Evolutionary conservation across 139 green algal species (phyloP).

Genomic region (Zygnema circumcarinatum): DNA sequence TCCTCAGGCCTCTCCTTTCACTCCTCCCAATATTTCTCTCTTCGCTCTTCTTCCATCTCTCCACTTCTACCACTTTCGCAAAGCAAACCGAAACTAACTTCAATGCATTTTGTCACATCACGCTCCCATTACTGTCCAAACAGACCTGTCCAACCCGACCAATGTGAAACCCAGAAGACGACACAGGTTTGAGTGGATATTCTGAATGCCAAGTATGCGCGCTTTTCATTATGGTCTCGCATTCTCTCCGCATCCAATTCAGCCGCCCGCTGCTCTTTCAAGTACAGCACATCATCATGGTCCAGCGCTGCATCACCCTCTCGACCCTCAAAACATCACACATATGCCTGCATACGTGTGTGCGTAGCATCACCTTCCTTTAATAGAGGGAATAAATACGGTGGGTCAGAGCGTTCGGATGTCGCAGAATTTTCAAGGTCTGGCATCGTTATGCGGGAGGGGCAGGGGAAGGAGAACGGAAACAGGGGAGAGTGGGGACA

Average conservation of each 20-base stretch:
- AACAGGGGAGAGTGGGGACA: too few species aligned
- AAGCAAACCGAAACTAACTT: too few species aligned
- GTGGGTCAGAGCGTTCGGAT: neutral
- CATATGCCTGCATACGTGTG: neutral
- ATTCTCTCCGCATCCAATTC: constrained; percentile 52
- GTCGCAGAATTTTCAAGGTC: too few species aligned
- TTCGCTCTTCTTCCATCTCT: too few species aligned
- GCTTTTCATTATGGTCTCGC: constrained; percentile 37
- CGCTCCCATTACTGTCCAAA: neutral
- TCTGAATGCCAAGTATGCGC: constrained; percentile 53
- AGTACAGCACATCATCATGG: constrained; percentile 46
- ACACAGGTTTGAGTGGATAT: constrained; percentile 14
- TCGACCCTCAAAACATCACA: too few species aligned
- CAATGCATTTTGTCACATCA: neutral
- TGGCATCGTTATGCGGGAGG: too few species aligned
- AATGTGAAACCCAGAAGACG: neutral
- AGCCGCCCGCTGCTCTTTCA: constrained; percentile 41
- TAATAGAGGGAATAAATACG: neutral
- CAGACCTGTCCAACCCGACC: neutral
- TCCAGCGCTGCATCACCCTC: constrained; percentile 38
- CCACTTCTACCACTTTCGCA: too few species aligned
- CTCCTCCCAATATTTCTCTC: too few species aligned
- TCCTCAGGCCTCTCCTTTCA: too few species aligned
- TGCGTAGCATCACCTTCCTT: neutral
- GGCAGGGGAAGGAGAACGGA: too few species aligned